Conservation (phyloP, 495 filamentous ascomycete species). For the Neurospora sp. region DNA sequence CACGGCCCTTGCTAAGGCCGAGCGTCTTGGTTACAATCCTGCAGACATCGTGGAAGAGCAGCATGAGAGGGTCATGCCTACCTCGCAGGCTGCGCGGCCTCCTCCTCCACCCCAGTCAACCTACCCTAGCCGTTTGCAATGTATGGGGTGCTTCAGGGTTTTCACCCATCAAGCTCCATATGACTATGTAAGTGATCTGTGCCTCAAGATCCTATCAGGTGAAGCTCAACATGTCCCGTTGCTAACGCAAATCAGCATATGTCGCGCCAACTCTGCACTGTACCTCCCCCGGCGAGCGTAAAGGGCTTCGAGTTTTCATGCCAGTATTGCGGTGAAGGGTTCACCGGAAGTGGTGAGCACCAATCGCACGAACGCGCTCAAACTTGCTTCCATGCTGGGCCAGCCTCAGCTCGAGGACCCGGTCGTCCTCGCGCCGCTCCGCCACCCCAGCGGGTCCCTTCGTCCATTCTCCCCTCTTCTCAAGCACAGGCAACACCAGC, state of each 20-base stretch:
- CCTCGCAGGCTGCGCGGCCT: constrained; percentile 1
- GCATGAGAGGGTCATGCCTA: constrained; percentile 23
- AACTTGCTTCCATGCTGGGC: not conserved
- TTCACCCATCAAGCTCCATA: constrained; percentile 23
- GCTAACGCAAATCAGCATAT: constrained; percentile 23
- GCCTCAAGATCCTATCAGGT: not conserved
- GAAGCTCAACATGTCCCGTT: not conserved
- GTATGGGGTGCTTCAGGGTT: constrained; percentile 28
- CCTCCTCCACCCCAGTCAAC: not conserved
- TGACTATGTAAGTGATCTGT: constrained; percentile 28
- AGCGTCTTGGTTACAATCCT: constrained; percentile 38
- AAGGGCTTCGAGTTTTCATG: constrained; percentile 26
- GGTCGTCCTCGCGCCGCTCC: constrained; percentile 5
- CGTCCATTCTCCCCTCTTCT: not conserved
- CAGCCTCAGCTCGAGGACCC: constrained; percentile 4
- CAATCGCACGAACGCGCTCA: constrained; percentile 6
- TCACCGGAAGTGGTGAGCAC: constrained; percentile 20
- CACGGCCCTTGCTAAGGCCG: constrained; percentile 38
- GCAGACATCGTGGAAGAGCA: constrained; percentile 29
- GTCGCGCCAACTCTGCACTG: constrained; percentile 27
- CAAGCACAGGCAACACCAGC: not conserved
- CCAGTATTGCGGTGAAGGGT: constrained; percentile 30
- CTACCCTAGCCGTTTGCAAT: constrained; percentile 18
- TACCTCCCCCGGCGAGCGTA: constrained; percentile 12
- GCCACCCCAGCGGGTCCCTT: constrained; percentile 3